Conservation (phyloP, 192 early-diverging fungal species). For the Oehlia diaphana region DNA sequence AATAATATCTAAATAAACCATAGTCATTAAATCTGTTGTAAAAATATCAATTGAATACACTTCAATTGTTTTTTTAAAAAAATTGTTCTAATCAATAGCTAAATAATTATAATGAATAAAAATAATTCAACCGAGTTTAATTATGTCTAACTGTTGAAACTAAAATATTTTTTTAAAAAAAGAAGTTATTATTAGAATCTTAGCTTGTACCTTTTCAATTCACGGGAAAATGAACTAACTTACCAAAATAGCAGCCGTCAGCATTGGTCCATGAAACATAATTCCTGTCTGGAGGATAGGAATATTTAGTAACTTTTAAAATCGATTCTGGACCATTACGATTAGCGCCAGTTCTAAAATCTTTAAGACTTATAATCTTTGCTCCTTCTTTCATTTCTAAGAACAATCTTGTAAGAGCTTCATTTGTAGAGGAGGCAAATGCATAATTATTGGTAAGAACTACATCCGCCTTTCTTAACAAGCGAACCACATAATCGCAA, state of each 20-base stretch:
- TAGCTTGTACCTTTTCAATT: neutral
- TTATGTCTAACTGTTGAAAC: neutral
- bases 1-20: too few species aligned
- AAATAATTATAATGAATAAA: neutral
- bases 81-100: neutral
- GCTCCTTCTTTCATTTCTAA: conserved; percentile 89
- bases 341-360: conserved; percentile 66
- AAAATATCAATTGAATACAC: too few species aligned
- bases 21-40: too few species aligned
- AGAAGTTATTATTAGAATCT: neutral
- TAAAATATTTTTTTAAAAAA: neutral
- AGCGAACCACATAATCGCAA: neutral
- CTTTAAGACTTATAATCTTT: conserved; percentile 81
- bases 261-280: neutral
- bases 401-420: conserved; percentile 78
- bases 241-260: neutral
- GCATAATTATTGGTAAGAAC: conserved; percentile 97
- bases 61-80: neutral
- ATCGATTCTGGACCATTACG: neutral
- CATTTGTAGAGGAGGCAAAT: conserved; percentile 84
- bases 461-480: conserved; percentile 77
- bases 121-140: neutral
- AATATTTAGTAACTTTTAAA: neutral
- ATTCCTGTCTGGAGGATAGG: neutral
- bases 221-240: neutral